These are phyloP conservation scores for Saccharum hybrid DNA, from an alignment of 202 grass and related monocot species.

Conservation along the genomic window DNA sequence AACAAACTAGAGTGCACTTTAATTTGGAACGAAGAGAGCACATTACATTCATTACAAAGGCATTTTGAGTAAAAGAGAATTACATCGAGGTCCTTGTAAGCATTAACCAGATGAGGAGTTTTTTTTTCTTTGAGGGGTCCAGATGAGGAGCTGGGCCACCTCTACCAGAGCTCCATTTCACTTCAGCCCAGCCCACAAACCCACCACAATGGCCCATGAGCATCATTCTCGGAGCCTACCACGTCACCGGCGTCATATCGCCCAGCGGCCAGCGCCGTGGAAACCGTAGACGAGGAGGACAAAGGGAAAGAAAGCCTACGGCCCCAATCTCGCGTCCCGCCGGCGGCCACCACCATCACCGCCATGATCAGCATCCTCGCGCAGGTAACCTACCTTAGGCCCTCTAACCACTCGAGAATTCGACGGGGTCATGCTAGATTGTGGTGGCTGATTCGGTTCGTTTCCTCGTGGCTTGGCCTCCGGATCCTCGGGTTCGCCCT, in stretches of 20 bases:
- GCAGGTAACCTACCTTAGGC: constrained; percentile 34
- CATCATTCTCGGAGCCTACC: constrained; percentile 11
- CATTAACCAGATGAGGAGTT: neutral
- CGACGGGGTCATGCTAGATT: neutral
- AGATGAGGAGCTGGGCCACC: neutral
- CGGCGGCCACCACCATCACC: constrained; percentile 42
- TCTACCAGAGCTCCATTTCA: neutral
- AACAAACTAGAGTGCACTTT: too few relatives aligned
- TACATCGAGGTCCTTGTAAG: too few relatives aligned
- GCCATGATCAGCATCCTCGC: constrained; percentile 70
- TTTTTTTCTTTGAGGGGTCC: too few relatives aligned
- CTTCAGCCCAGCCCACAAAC: constrained; percentile 6
- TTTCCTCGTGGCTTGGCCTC: constrained; percentile 2
- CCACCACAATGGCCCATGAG: neutral
- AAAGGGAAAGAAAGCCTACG: neutral
- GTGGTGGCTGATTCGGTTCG: constrained; percentile 18
- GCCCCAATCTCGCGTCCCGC: constrained; percentile 36
- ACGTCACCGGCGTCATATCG: neutral
- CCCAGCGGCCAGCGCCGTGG: neutral
- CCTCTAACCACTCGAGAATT: neutral
- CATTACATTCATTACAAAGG: neutral
- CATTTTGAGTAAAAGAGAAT: too few relatives aligned
- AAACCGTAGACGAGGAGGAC: constrained; percentile 8
- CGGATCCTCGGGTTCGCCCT: constrained; percentile 63
- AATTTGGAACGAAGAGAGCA: neutral